Base-by-base conservation (phyloP, 148 eudicot species). In the Heliamphora exappendiculata region DNA sequence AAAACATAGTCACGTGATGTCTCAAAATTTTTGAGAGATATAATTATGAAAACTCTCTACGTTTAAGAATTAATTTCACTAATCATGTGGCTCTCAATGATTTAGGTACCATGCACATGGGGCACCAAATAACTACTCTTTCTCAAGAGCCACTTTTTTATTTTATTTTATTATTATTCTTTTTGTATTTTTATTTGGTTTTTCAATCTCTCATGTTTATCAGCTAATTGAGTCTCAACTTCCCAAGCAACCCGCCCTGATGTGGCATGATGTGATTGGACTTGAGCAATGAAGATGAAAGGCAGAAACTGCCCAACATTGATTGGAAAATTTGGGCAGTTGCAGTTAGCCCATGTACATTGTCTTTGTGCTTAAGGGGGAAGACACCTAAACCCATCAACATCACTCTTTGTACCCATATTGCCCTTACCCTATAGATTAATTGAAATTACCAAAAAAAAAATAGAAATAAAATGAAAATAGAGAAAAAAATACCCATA, bases 291-390 rank as follows among this genome's bases (percentile, higher is more conserved):
- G 26, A 62, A 31, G 31, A 62, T 62, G 5, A 24, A 60, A 13
- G 11, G 2, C 4, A 24, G 50, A 16, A 19, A 44, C 12, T 42
- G 26, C 29, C 34, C 16, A 45, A 44, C 36, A 28, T 42, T 28
- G 14, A 39, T 45, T 7, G 13, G 72, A 68, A 68, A 75, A 66
- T 71, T 51, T 51, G 72, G 78, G 68, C 73, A 33, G 67, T 22
- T 34, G 73, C 44, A 39, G 51, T 41, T 72, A 51, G 42, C 77
- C 74, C 70, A 72, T 59, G 36, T 28, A 59, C 65, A 13, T 29
- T 59, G 36, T 1, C 65, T 5, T 13, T 3, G 34, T 59, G 65
- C 65, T 4, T 11, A 59, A 59, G 64, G 16, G 31, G 65, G 63
- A 82, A 59, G 16, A 66, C 72, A 66, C 57, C 10, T 1, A 33